Evolutionary conservation across 192 early-diverging fungal genomes (phyloP).

Genomic region (Neocallimastix lanati): DNA sequence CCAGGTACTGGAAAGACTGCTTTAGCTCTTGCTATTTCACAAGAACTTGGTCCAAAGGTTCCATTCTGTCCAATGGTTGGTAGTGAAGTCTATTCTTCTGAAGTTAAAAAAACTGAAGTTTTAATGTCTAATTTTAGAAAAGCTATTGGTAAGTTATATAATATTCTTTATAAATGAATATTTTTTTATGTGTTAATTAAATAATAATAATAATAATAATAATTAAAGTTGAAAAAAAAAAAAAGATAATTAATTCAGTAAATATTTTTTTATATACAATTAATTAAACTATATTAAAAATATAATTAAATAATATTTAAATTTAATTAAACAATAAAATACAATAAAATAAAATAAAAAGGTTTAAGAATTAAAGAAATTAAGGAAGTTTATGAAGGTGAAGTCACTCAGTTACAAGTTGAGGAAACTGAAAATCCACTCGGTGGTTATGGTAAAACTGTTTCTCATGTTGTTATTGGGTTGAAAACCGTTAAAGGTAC

Average conservation of each 20-base stretch:
- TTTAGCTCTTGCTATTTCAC: conserved; percentile 84
- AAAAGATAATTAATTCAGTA: too few relatives aligned
- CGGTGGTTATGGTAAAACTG: conserved; percentile 92
- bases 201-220: too few relatives aligned
- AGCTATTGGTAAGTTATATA: conserved; percentile 57
- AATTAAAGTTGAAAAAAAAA: too few relatives aligned
- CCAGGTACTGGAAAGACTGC: conserved; percentile 98
- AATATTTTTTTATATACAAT: too few relatives aligned
- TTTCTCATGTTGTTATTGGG: conserved; percentile 88
- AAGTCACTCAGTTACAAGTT: conserved; percentile 90
- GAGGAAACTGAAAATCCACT: conserved; percentile 96
- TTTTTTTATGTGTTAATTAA: too few relatives aligned
- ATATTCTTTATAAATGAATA: too few relatives aligned
- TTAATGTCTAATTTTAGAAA: conserved; percentile 97
- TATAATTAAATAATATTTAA: conserved; percentile 1
- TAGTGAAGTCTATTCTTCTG: conserved; percentile 89
- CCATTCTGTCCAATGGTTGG: conserved; percentile 99
- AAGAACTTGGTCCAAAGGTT: conserved; percentile 94
- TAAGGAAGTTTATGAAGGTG: conserved; percentile 98
- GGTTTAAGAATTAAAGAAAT: conserved; percentile 92
- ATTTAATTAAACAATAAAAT: too few relatives aligned
- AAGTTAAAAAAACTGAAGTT: conserved; percentile 99
- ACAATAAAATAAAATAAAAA: too few relatives aligned
- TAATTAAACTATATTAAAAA: too few relatives aligned
- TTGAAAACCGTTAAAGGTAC: conserved; percentile 96